A percentile compares a stretch with the other conserved stretches of the same genome.
These are phyloP conservation scores for Sarocladium kiliense DNA, from an alignment of 2,329 filamentous ascomycete species.

Conservation along the genomic window DNA sequence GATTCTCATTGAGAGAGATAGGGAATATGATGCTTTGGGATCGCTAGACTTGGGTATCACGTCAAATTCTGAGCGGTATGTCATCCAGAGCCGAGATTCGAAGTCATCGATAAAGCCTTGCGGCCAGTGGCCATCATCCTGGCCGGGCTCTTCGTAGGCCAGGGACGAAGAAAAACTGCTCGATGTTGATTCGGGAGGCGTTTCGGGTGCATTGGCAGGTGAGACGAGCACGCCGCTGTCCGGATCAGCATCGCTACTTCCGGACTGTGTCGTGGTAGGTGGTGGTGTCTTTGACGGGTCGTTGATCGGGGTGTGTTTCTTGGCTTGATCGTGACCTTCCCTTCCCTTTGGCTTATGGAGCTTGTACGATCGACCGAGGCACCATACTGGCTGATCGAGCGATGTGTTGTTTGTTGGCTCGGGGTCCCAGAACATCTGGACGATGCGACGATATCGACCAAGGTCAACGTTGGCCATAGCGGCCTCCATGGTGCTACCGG, in stretches of 20 bases:
- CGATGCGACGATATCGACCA: slow-evolving; percentile 70
- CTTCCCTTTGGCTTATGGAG: slow-evolving; percentile 23
- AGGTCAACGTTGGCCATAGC: slow-evolving; percentile 60
- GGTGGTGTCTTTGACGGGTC: slow-evolving; percentile 16
- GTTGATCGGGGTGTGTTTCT: not conserved
- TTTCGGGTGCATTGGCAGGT: slow-evolving; percentile 31
- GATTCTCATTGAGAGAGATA: slow-evolving; percentile 81
- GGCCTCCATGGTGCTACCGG: slow-evolving; percentile 25
- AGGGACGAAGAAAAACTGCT: slow-evolving; percentile 49
- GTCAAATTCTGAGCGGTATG: slow-evolving; percentile 83
- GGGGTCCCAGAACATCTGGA: slow-evolving; percentile 90
- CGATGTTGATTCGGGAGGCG: slow-evolving; percentile 42
- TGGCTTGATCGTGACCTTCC: not conserved
- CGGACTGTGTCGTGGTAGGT: slow-evolving; percentile 16
- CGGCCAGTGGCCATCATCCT: slow-evolving; percentile 65
- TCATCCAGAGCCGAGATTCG: slow-evolving; percentile 92
- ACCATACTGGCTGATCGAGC: slow-evolving; percentile 73
- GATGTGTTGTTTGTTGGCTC: slow-evolving; percentile 74
- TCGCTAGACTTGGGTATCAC: slow-evolving; percentile 75
- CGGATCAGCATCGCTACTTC: slow-evolving; percentile 15
- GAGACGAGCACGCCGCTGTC: slow-evolving; percentile 10
- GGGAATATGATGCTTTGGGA: slow-evolving; percentile 60
- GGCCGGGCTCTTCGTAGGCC: slow-evolving; percentile 38
- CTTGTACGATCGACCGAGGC: slow-evolving; percentile 56
- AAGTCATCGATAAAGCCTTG: slow-evolving; percentile 83